Base-by-base conservation (phyloP, 345 rosid species). In the Eucalyptus erythrocorys region DNA sequence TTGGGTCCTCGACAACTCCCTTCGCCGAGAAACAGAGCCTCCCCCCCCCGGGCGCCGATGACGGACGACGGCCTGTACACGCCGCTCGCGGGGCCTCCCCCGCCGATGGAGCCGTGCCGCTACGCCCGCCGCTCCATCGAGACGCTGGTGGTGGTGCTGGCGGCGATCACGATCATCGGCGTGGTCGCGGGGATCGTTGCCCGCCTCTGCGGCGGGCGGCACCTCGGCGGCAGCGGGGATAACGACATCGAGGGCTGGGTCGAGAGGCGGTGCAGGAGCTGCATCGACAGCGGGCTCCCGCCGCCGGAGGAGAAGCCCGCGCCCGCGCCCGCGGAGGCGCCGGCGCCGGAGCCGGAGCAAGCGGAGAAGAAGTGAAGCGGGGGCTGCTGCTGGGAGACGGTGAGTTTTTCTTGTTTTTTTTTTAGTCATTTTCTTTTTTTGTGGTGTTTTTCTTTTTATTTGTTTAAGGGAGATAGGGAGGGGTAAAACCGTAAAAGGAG, bases 191-290 rank as follows among this genome's bases (percentile, higher is more conserved):
- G 99, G 48, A 92, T 96, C 82, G 82, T 97, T 13, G 98, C 98
- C 47, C 91, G 99, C 45, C 87, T 97, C 3, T 97, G 97, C 85
- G 97, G 98, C 1, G 98, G 98, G 48, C 90, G 96, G 68, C 98
- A 92, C 91, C 92, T 94, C 79, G 95, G 93, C 48, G 93, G 92
- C 53, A 91, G 92, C 47, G 96, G 98, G 45, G 98, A 96, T 91
- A 91, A 93, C 68, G 97, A 96, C 91, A 92, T 96, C 6, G 99
- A 97, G 93, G 97, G 99, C 32, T 97, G 99, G 99, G 95, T 96
- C 16, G 99, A 97, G 89, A 93, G 90, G 34, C 95, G 91, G 90
- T 96, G 99, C 86, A 92, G 96, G 87, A 96, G 93, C 89, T 96
- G 99, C 94, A 94, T 97, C 34, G 99, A 97, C 59, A 96, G 96